Base-by-base conservation (phyloP, 495 filamentous ascomycete species). In the Aspergillus cavernicola region DNA sequence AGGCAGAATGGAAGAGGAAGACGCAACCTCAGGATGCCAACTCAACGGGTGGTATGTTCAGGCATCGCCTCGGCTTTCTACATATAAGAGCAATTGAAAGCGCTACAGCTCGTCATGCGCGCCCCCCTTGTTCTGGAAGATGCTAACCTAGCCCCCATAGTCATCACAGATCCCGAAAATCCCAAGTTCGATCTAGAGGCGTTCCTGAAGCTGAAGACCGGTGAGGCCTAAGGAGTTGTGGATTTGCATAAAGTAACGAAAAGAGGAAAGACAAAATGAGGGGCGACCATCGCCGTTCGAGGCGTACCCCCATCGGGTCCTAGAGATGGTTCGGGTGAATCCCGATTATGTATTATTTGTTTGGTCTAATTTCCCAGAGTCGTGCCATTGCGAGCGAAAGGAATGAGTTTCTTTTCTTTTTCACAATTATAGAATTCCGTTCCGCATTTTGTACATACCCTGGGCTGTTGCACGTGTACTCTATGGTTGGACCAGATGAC, bases 181-280 rank as follows among this genome's bases (percentile, higher is more conserved):
- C 80, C 88, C 58, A 85, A 86, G 58, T 97, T 97, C 77, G 90
- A 98, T 68, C 77, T 97, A 47, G 92, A 96, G 75, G 83, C 85
- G 40, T 92, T 82, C 71, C 65, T 96, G 65, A 83, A 84, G 55
- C 72, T 80, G 58, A 78, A 90, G 58, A 74, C 77, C 37, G 76
- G 76, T 50, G 74, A 81, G 66, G 73, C 77, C 71, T 80, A 73
- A 68, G 73, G 42, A 28, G 33, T 16, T 18, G 56, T 57, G 52
- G 57, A 66, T 40, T 42, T 56, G 63, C n/a, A 68, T 37, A 6
- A 45, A 36, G 4, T 45, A 53, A 45, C 16, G 6, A 47, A 45
- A 47, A 38, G 33, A 46, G 63, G 64, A 64, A 64, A 66, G 61
- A 62, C 52, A 55, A 51, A 46, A 53, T 53, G 56, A 58, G 61